Base-by-base conservation (phyloP, 805 yeast genomes). In the Cyberlindnera japonica region DNA sequence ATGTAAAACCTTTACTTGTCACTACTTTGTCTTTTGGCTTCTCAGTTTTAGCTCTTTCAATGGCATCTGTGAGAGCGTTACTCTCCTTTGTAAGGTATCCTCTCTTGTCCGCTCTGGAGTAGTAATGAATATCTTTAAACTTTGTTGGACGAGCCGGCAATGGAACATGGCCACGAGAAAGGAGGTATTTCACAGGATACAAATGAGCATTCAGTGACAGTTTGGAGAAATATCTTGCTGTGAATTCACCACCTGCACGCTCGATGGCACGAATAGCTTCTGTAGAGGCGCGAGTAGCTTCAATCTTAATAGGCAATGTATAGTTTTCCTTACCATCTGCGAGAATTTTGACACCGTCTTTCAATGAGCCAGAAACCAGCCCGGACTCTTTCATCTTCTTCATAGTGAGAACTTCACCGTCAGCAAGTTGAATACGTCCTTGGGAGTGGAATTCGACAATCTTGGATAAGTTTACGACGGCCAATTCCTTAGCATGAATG, bases 71-170 rank as follows among this genome's bases (percentile, higher is more conserved):
- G 16, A 55, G 45, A n/a, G 49, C 47, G 33, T 55, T 49, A 20
- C 33, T 30, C 47, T 58, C 76, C 53, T 64, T 72, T 37, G 55
- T 60, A 56, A 89, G 64, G 58, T 87, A 91, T 7, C 99, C 99
- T 50, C 88, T 75, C 56, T 78, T 79, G 26, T 70, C 79, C 2
- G 74, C 72, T 58, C 79, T 74, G 35, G 88, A 77, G 66, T 93
- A 91, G 63, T 72, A 87, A 43, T 77, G 78, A 41, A 91, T 80
- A 56, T 83, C 88, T 63, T 86, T 83, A 64, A 85, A 78, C 52
- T 77, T 79, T 8, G 82, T 83, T 12, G 99, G 99, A 62, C 89
- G 78, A 2, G 97, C 89, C 38, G 77, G 80, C 49, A 87, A 61
- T 33, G 98, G 98, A 13, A 90, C 61, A 49, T 88, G 78, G 14